These are phyloP conservation scores for Saraca asoca DNA, from an alignment of 331 rosid species.

Conservation along the genomic window DNA sequence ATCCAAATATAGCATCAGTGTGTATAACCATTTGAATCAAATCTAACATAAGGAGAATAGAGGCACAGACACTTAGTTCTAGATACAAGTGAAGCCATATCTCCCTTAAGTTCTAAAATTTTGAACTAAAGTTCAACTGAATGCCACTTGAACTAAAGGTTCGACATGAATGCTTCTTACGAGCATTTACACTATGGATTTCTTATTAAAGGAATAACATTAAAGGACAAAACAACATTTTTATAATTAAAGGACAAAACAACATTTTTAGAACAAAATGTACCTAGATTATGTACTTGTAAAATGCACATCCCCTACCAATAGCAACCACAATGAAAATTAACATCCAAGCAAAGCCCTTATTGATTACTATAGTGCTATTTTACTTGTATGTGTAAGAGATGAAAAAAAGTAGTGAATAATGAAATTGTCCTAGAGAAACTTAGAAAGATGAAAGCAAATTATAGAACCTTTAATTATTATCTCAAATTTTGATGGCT, in stretches of 20 bases:
- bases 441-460: background rate
- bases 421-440: background rate
- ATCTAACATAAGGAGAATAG: background rate
- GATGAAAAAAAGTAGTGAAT: background rate
- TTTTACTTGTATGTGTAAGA: constrained; percentile 45
- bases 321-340: constrained; percentile 58
- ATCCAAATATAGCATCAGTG: constrained; percentile 3
- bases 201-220: background rate
- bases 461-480: too few relatives aligned
- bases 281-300: constrained; percentile 98
- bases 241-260: too few relatives aligned
- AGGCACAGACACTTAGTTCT: too few relatives aligned
- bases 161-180: too few relatives aligned
- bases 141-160: too few relatives aligned
- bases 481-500: too few relatives aligned
- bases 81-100: too few relatives aligned
- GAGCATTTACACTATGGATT: too few relatives aligned
- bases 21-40: background rate
- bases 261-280: too few relatives aligned
- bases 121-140: too few relatives aligned
- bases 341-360: constrained; percentile 60
- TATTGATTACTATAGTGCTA: constrained; percentile 37
- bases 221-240: too few relatives aligned
- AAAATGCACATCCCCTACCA: constrained; percentile 73
- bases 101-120: too few relatives aligned